Evolutionary conservation across 768 basidiomycete genomes (phyloP), one percentile per base, ranked within the genome.

Genomic region (Sistotremastrum suecicum): DNA sequence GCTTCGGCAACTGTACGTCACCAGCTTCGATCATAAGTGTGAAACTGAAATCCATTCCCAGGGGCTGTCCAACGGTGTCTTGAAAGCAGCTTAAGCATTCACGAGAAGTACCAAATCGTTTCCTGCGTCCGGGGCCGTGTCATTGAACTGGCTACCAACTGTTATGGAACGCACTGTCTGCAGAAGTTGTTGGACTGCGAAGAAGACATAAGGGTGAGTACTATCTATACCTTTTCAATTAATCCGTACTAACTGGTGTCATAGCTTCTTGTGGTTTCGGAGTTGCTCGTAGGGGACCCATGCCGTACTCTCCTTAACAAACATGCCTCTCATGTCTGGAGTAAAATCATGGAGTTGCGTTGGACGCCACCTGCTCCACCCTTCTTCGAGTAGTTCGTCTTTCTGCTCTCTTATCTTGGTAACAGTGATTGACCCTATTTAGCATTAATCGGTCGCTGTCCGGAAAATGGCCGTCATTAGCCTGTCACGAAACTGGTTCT

Each of bases 181-280:
- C 86, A 90, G 57, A 89, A 90, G 60, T 87, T 86, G 12, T 74
- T 89, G 34, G 87, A 90, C 55, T 90, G 87, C 55, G 87, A 90
- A 53, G 87, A 90, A 60, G 87, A 89, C 46, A 78, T 88, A 38
- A 72, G 85, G 34, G 56, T 55, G 37, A 36, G 50, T 38, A 30
- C n/a, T 28, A 5, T 45, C n/a, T 20, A 6, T 30, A 8, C 28
- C 3, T 29, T 35, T 4, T 39, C 39, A 31, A n/a, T 43, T 6
- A 5, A 34, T 5, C 20, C 7, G 30, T 34, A 20, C 20, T 28
- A 35, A 20, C 34, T 28, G 11, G 4, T 43, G 12, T 9, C 30
- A 5, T 33, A 57, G 34, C 63, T 88, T 34, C 61, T 86, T 47
- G 86, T 90, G 48, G 87, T 90, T 20, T 83, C 83, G 3, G 87